Conservation (phyloP, 768 basidiomycete genomes). For the Strobilomyces dryophilus region DNA sequence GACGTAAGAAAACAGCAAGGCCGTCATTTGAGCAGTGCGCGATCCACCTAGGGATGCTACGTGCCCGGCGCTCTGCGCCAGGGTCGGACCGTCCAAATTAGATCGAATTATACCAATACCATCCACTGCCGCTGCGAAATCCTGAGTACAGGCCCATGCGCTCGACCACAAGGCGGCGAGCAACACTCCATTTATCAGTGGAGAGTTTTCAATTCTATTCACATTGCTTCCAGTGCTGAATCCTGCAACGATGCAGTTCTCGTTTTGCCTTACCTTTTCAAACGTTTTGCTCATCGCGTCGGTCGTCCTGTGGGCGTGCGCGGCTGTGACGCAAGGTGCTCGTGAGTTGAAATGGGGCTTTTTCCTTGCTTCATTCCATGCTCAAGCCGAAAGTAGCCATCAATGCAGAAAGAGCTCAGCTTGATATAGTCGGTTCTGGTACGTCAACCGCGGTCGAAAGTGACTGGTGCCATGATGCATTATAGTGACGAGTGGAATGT, state of each 20-base stretch:
- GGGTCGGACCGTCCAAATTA: background rate
- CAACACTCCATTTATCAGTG: background rate
- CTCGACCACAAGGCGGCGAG: background rate
- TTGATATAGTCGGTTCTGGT: background rate
- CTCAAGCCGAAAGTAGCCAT: conserved; percentile 6
- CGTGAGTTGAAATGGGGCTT: conserved; percentile 3
- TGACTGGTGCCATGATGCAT: background rate
- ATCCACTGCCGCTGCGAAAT: background rate
- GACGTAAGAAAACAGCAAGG: conserved; percentile 2
- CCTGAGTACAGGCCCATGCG: background rate
- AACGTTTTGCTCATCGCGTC: background rate
- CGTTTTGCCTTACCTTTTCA: background rate
- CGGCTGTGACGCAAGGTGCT: conserved; percentile 4
- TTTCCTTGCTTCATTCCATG: background rate
- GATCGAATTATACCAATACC: background rate
- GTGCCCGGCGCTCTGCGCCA: background rate
- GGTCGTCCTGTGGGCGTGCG: conserved; percentile 4
- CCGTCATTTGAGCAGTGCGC: background rate
- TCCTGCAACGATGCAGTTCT: conserved; percentile 6
- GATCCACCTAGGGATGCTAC: conserved; percentile 2
- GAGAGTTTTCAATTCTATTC: background rate
- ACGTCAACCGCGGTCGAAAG: background rate
- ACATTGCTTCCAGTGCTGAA: background rate
- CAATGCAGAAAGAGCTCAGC: background rate
- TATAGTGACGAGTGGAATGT: background rate